Percentiles rank a stretch among this genome's conserved stretches.
phyloP scores from a whole-genome alignment of 2,329 filamentous ascomycete genomes.

The Elsinoe necatrix region DNA sequence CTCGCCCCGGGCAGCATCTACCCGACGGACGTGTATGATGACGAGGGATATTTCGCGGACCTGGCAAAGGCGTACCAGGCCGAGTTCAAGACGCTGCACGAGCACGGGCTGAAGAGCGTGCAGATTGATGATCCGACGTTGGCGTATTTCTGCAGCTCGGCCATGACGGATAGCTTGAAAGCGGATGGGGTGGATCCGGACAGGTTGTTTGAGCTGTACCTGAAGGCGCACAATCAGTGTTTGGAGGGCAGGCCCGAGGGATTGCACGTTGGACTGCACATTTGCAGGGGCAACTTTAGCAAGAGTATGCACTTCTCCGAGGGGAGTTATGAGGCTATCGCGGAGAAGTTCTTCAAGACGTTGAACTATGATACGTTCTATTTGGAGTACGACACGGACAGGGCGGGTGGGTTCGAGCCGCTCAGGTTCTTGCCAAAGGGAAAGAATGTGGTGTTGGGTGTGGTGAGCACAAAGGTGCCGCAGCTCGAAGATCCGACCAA shows the following conservation, averaged over 20 bases:
- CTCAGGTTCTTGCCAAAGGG: constrained; percentile 31
- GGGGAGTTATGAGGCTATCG: constrained; percentile 32
- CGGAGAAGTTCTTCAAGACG: constrained; percentile 31
- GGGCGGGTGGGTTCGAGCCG: constrained; percentile 33
- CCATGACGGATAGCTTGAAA: constrained; percentile 29
- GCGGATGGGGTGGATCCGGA: constrained; percentile 32
- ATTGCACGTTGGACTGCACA: constrained; percentile 32
- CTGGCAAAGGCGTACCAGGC: constrained; percentile 29
- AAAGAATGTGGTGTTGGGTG: constrained; percentile 34
- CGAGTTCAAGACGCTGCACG: constrained; percentile 31
- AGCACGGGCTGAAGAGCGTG: constrained; percentile 29
- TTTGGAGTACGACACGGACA: constrained; percentile 33
- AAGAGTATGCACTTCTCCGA: constrained; percentile 33
- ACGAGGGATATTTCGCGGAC: constrained; percentile 31
- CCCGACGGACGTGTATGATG: constrained; percentile 27
- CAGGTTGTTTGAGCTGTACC: constrained; percentile 30
- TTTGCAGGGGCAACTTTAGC: constrained; percentile 34
- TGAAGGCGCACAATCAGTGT: constrained; percentile 32
- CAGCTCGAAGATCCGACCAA: constrained; percentile 29
- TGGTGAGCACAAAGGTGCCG: constrained; percentile 32
- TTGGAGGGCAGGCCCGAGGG: constrained; percentile 29
- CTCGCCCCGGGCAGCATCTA: constrained; percentile 32
- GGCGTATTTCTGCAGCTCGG: constrained; percentile 32
- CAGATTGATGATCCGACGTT: constrained; percentile 34
- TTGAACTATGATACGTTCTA: constrained; percentile 35